Base-by-base conservation (phyloP, 129 eudicot genomes). In the Ambrosia trifida region DNA sequence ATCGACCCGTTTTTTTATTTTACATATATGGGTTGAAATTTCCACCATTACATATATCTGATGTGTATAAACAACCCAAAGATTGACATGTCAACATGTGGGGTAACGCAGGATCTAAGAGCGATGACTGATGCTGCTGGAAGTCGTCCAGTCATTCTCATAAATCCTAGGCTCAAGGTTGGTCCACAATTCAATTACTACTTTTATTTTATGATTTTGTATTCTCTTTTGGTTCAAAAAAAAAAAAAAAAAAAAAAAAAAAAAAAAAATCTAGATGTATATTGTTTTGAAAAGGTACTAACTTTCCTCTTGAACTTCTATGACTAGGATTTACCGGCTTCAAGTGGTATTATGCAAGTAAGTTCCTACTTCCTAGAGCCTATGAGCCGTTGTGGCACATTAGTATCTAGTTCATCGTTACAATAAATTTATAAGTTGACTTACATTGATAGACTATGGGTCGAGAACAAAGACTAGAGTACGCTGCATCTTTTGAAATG, bases 101-200 rank as follows among this genome's bases (percentile, higher is more conserved):
- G 43, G 69, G 69, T 59, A 19, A 64, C 76, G 87, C 93, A 95
- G 99, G 99, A 95, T 80, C 83, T 95, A 56, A 85, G 77, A 82
- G 99, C 99, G 52, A 95, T 95, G 99, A 95, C 99, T 40, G 86
- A 88, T 84, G 99, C 99, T 76, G 99, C 99, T 62, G 99, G 91
- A 59, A 81, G 67, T 76, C 99, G 99, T 79, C 99, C 99, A 2
- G 96, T 95, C 64, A 84, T 95, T 74, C 89, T 90, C 76, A 75
- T 95, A 66, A 95, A 95, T 76, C 99, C 99, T 69, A 83, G 81
- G 70, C 90, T 95, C 62, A 94, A 87, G 99, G 99, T 94, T 79
- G 68, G 83, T 64, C 63, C 74, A 43, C 41, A 64, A 16, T 36
- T 62, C 10, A 7, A 14, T 40, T 16, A 10, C 54, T 62, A 7